phyloP scores from a whole-genome alignment of 768 basidiomycete species.

The Trametes punicea region DNA sequence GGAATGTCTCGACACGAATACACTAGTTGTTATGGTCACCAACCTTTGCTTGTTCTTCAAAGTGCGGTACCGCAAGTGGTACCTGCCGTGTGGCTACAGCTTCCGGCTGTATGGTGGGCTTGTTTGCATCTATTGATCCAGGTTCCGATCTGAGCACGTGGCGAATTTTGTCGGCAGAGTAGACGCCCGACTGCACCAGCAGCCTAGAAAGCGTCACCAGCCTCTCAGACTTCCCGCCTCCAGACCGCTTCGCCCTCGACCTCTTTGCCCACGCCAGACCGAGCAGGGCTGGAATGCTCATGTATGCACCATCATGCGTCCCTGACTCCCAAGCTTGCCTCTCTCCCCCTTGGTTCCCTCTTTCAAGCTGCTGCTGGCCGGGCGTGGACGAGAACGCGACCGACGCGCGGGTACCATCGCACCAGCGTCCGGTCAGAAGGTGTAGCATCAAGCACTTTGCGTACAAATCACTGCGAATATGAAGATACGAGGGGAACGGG shows the following conservation, averaged over 20 bases:
- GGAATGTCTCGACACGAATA: constrained; percentile 10
- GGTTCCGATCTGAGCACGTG: constrained; percentile 19
- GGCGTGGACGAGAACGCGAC: constrained; percentile 37
- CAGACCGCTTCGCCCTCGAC: constrained; percentile 4
- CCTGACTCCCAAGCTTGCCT: constrained; percentile 25
- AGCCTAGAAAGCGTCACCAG: constrained; percentile 3
- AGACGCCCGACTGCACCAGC: constrained; percentile 1
- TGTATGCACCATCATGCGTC: constrained; percentile 43
- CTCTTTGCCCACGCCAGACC: constrained; percentile 11
- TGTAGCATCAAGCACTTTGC: not conserved
- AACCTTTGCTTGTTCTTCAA: not conserved
- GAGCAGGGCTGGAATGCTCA: constrained; percentile 25
- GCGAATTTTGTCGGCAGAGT: constrained; percentile 11
- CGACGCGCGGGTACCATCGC: constrained; percentile 22
- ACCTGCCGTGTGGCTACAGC: not conserved
- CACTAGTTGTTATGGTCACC: not conserved
- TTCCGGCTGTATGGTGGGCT: constrained; percentile 1
- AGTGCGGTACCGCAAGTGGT: not conserved
- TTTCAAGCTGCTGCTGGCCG: constrained; percentile 49
- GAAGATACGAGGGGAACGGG: not conserved
- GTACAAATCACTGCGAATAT: not conserved
- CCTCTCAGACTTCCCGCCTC: not conserved
- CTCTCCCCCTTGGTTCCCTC: constrained; percentile 35
- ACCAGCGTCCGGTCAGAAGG: constrained; percentile 12
- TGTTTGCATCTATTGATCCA: constrained; percentile 10